Base-by-base conservation (phyloP, 208 protist species). In the Crithidia sp. region DNA sequence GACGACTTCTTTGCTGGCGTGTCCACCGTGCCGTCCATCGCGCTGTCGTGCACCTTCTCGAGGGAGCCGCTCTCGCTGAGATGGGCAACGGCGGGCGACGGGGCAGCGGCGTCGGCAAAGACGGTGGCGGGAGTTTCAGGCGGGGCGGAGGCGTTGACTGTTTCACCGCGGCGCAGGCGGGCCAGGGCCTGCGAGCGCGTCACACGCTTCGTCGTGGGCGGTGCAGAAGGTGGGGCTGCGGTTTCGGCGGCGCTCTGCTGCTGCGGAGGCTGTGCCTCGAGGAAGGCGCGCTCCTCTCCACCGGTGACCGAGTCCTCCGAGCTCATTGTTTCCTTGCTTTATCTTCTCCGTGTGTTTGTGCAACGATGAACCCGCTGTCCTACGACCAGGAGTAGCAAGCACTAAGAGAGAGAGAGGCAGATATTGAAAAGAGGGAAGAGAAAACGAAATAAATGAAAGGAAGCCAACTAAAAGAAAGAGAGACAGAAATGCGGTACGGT, bases 171-270 rank as follows among this genome's bases (percentile, higher is more conserved):
- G 10, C 64, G 64, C 16, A 69, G 37, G 12, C 64, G 64, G 5
- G 64, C 64, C 39, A 69, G 52, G 14, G 64, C 64, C 40, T 69
- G 64, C n/a, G 64, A 69, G 52, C 64, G 64, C 7, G 64, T 69
- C 8, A 69, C 17, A 40, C 64, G 64, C 39, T 49, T 16, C 2
- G 64, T 43, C 4, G 64, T 59, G n/a, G 64, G 64, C 3, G 64
- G 64, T 19, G 50, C 49, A 8, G 49, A 43, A 14, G 50, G 62
- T 9, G 49, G 62, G 14, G 62, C 7, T 3, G 64, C 43, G n/a
- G 52, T 52, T 6, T 69, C 52, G 8, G n/a, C 49, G 64, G 4
- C 4, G 62, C 17, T 5, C 8, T 47, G 49, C 64, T 44, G 52
- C 64, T 49, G 37, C 9, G 12, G 61, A 6, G 61, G 47, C 3